phyloP scores from a whole-genome alignment of 352 stramenopile species.

The Achlya hypogyna region DNA sequence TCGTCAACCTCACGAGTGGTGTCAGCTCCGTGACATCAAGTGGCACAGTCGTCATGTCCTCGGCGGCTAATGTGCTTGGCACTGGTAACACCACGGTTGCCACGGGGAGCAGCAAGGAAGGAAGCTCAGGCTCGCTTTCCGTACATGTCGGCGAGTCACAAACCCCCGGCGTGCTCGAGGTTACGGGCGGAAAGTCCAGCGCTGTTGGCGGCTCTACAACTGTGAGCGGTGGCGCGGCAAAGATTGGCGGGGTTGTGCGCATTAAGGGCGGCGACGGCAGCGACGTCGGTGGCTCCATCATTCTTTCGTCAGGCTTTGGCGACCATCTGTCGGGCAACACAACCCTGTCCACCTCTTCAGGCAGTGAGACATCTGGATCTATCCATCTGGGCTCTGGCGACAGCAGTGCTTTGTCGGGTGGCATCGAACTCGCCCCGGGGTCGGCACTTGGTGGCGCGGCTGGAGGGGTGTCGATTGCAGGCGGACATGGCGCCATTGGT shows the following conservation, averaged over 20 bases:
- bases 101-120: background rate
- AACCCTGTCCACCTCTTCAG: background rate
- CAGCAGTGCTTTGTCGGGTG: background rate
- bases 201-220: background rate
- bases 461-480: background rate
- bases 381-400: background rate
- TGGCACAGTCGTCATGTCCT: background rate
- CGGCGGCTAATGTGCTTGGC: background rate
- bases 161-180: background rate
- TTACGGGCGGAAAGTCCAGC: background rate
- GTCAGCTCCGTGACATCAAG: background rate
- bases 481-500: background rate
- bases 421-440: background rate
- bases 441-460: background rate
- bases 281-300: background rate
- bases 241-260: background rate
- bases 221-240: background rate
- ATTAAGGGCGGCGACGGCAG: background rate
- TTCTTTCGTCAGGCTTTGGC: background rate
- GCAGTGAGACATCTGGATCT: background rate
- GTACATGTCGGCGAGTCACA: background rate
- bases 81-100: conserved; percentile 29
- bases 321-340: background rate
- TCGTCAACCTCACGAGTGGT: background rate
- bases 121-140: background rate